phyloP scores from a whole-genome alignment of 352 stramenopile species.

The Blastocystis sp. region DNA sequence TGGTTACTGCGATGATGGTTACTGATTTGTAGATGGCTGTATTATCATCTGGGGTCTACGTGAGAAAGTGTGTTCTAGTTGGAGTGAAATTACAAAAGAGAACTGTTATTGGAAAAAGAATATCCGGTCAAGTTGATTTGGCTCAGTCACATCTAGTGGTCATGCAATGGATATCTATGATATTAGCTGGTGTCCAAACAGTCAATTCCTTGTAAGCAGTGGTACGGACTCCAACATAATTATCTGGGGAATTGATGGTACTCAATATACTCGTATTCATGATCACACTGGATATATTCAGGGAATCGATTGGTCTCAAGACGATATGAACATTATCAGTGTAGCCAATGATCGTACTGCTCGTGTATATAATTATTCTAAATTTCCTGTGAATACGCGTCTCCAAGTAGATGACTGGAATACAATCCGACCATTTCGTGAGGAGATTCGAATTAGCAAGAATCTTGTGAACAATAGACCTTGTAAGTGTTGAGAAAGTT shows the following conservation, averaged over 20 bases:
- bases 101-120: conserved; percentile 56
- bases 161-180: conserved; percentile 63
- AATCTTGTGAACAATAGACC: conserved; percentile 34
- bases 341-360: conserved; percentile 51
- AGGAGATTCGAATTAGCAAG: conserved; percentile 14
- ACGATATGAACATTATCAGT: conserved; percentile 18
- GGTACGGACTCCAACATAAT: conserved; percentile 51
- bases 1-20: background rate
- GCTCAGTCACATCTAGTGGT: background rate
- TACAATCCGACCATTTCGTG: background rate
- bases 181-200: conserved; percentile 52
- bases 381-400: background rate
- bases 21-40: conserved; percentile 45
- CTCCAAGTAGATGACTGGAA: background rate
- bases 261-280: conserved; percentile 42
- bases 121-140: background rate
- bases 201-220: conserved; percentile 51
- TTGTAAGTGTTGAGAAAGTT: background rate
- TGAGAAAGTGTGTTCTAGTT: conserved; percentile 16
- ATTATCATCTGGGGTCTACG: conserved; percentile 51
- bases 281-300: conserved; percentile 56
- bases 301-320: conserved; percentile 46
- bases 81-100: conserved; percentile 55
- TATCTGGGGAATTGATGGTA: conserved; percentile 50
- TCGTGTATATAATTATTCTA: conserved; percentile 25